phyloP scores from a whole-genome alignment of 371 early-diverging fungal genomes.

The Rhizomucor miehei region DNA sequence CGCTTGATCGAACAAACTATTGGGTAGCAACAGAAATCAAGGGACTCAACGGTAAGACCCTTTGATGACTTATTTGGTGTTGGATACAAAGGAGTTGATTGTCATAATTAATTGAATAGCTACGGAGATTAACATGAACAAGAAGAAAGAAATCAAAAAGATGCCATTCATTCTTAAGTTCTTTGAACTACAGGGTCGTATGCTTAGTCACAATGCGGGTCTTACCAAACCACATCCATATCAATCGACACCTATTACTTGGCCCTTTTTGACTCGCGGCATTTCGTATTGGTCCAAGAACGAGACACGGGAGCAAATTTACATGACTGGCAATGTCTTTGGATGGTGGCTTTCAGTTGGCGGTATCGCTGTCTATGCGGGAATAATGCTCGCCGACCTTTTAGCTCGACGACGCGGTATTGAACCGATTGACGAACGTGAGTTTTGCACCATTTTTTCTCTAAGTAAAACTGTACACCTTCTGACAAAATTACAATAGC shows the following conservation, averaged over 20 bases:
- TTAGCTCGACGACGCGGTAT: constrained; percentile 71
- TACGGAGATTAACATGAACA: constrained; percentile 32
- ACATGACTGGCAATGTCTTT: constrained; percentile 95
- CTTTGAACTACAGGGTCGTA: constrained; percentile 82
- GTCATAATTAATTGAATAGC: too few relatives aligned
- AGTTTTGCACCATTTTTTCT: not conserved
- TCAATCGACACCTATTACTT: constrained; percentile 76
- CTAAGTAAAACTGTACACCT: not conserved
- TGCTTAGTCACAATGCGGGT: constrained; percentile 91
- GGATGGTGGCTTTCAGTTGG: constrained; percentile 84
- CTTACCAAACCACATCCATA: constrained; percentile 93
- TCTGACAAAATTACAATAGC: constrained; percentile 20
- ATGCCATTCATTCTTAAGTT: constrained; percentile 82
- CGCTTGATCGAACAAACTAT: constrained; percentile 63
- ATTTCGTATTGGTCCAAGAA: constrained; percentile 92
- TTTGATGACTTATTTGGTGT: not conserved
- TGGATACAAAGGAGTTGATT: too few relatives aligned
- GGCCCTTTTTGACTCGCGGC: constrained; percentile 91
- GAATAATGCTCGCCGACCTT: constrained; percentile 57
- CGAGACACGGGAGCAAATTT: constrained; percentile 78
- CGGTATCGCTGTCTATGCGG: constrained; percentile 55
- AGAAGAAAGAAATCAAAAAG: constrained; percentile 37
- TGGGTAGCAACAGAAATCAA: constrained; percentile 78
- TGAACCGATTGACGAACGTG: constrained; percentile 58
- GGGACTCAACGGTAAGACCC: constrained; percentile 55